phyloP scores from a whole-genome alignment of 2,329 filamentous ascomycete genomes.

The Pseudopyrenochaeta lycopersici region DNA sequence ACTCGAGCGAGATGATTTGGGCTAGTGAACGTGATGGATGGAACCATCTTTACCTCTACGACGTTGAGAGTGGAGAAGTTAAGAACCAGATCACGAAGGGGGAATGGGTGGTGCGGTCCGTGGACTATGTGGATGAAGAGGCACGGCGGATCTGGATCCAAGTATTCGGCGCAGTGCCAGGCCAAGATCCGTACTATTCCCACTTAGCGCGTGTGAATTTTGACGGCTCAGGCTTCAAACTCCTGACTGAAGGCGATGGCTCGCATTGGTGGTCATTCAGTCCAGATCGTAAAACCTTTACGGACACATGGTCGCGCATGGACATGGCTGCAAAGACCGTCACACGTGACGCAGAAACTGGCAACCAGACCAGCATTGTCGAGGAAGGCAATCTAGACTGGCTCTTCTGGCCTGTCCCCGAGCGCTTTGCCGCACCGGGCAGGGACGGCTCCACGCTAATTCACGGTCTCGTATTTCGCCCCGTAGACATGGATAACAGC shows the following conservation, averaged over 20 bases:
- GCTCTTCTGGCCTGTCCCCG: slow-evolving; percentile 26
- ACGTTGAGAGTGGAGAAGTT: slow-evolving; percentile 45
- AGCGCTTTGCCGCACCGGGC: slow-evolving; percentile 33
- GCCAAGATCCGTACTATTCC: slow-evolving; percentile 25
- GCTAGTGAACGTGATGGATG: slow-evolving; percentile 37
- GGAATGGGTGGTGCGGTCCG: slow-evolving; percentile 41
- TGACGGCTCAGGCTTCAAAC: slow-evolving; percentile 34
- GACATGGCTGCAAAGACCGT: slow-evolving; percentile 32
- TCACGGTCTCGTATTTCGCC: slow-evolving; percentile 36
- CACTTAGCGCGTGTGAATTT: slow-evolving; percentile 38
- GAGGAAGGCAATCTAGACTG: slow-evolving; percentile 23
- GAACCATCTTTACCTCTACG: slow-evolving; percentile 41
- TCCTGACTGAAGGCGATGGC: slow-evolving; percentile 35
- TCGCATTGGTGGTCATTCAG: slow-evolving; percentile 19
- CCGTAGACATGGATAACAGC: slow-evolving; percentile 28
- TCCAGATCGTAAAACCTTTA: slow-evolving; percentile 21
- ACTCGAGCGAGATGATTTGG: slow-evolving; percentile 33
- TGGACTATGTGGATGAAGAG: slow-evolving; percentile 32
- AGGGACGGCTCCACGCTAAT: slow-evolving; percentile 35
- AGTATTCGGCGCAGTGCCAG: slow-evolving; percentile 27
- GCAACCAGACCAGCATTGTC: slow-evolving; percentile 20
- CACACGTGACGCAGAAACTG: slow-evolving; percentile 21
- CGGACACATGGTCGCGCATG: slow-evolving; percentile 37
- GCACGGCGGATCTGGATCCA: slow-evolving; percentile 32
- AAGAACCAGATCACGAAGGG: slow-evolving; percentile 50